Evolutionary conservation across 2,329 filamentous ascomycete genomes (phyloP).

Genomic region (Fusarium cyanostomum): DNA sequence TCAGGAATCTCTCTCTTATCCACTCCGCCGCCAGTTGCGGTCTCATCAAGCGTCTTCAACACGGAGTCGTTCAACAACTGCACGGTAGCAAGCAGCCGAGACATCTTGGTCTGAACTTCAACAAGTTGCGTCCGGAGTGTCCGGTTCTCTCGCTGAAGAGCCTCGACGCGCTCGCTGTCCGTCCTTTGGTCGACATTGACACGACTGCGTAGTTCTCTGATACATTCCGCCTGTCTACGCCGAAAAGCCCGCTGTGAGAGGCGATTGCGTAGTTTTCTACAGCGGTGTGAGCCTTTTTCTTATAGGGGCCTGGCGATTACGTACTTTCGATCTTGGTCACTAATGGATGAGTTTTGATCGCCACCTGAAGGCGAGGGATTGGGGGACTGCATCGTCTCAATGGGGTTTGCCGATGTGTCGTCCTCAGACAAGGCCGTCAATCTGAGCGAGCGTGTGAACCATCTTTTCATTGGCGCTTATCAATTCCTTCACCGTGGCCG

Average conservation of each 20-base stretch:
- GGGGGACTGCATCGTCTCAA: constrained; percentile 12
- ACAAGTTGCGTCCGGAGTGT: constrained; percentile 42
- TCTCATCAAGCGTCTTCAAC: constrained; percentile 37
- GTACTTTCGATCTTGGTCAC: constrained; percentile 26
- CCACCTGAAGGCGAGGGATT: neutral
- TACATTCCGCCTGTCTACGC: constrained; percentile 43
- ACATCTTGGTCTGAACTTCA: constrained; percentile 43
- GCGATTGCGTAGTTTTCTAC: constrained; percentile 46
- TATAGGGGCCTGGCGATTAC: neutral
- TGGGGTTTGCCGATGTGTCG: neutral
- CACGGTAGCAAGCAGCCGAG: constrained; percentile 38
- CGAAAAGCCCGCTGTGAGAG: constrained; percentile 47
- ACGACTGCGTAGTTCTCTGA: constrained; percentile 39
- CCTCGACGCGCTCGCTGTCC: constrained; percentile 36
- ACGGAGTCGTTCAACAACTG: constrained; percentile 41
- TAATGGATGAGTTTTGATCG: neutral
- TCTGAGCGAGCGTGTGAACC: neutral
- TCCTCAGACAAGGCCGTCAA: neutral
- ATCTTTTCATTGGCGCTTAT: constrained; percentile 2
- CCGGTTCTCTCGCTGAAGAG: constrained; percentile 42
- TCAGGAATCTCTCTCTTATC: neutral
- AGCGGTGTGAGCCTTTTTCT: neutral
- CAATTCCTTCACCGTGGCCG: neutral
- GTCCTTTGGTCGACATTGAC: constrained; percentile 37
- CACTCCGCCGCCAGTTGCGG: neutral